phyloP scores from a whole-genome alignment of 148 eudicot genomes.

The Gaultheria prostrata region DNA sequence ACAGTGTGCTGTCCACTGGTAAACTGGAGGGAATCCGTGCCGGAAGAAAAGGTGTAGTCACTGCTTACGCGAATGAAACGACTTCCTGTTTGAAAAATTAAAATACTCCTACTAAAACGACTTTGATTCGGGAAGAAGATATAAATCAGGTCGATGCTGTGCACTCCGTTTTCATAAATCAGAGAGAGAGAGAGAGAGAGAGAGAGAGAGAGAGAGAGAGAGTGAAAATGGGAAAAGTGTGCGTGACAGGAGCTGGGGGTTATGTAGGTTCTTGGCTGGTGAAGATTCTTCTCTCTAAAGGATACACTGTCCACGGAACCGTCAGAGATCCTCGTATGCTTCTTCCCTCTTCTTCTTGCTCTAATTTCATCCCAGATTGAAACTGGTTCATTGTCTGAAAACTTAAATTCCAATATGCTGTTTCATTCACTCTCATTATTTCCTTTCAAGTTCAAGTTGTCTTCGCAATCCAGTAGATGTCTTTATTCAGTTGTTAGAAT shows the following conservation, averaged over 20 bases:
- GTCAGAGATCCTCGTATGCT: conserved; percentile 57
- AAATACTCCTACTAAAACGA: no score
- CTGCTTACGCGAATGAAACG: no score
- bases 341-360: background rate
- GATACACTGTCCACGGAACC: conserved; percentile 56
- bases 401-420: background rate
- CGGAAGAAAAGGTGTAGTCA: no score
- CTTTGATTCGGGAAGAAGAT: no score
- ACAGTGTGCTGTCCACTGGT: no score
- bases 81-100: no score
- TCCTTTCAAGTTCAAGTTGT: background rate
- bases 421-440: background rate
- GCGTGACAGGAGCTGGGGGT: conserved; percentile 81
- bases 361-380: background rate
- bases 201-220: background rate
- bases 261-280: conserved; percentile 67
- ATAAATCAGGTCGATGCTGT: no score
- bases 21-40: no score
- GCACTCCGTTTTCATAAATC: no score
- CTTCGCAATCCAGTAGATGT: background rate
- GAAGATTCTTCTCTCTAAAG: conserved; percentile 51
- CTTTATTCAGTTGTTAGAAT: background rate
- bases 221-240: conserved; percentile 32
- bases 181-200: background rate
- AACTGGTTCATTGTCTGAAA: no score